phyloP scores from a whole-genome alignment of 148 eudicot genomes.

The Vaccinium corymbosum region DNA sequence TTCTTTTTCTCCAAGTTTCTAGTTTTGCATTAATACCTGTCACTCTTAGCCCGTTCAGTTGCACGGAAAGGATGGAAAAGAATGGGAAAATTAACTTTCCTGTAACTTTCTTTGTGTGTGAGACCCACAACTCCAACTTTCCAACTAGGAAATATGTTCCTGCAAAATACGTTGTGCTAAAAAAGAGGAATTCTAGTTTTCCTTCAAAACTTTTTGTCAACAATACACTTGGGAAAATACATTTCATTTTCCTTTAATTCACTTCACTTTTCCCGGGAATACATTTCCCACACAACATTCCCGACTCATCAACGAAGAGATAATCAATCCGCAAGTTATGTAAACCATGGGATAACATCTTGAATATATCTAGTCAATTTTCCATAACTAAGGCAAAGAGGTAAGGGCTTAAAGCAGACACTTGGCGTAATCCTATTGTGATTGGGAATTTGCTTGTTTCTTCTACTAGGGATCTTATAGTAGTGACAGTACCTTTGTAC shows the following conservation, averaged over 20 bases:
- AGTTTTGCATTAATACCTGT: background rate
- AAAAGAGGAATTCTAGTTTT: no score
- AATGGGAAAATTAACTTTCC: no score
- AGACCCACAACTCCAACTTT: no score
- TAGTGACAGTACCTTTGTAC: background rate
- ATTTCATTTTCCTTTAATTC: no score
- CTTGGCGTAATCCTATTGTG: background rate
- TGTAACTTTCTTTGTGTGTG: no score
- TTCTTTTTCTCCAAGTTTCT: background rate
- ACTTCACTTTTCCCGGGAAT: no score
- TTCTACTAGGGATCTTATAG: background rate
- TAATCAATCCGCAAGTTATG: background rate
- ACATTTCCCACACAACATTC: no score
- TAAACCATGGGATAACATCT: background rate
- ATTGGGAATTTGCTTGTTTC: background rate
- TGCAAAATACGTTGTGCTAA: no score
- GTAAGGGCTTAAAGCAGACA: background rate
- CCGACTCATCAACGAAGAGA: background rate
- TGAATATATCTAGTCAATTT: background rate
- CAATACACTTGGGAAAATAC: no score
- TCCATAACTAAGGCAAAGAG: background rate
- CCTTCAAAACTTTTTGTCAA: no score
- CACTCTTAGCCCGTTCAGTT: background rate
- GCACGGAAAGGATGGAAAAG: no score
- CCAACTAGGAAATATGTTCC: no score